Evolutionary conservation across 768 basidiomycete species (phyloP).

Genomic region (Megacollybia marginata): DNA sequence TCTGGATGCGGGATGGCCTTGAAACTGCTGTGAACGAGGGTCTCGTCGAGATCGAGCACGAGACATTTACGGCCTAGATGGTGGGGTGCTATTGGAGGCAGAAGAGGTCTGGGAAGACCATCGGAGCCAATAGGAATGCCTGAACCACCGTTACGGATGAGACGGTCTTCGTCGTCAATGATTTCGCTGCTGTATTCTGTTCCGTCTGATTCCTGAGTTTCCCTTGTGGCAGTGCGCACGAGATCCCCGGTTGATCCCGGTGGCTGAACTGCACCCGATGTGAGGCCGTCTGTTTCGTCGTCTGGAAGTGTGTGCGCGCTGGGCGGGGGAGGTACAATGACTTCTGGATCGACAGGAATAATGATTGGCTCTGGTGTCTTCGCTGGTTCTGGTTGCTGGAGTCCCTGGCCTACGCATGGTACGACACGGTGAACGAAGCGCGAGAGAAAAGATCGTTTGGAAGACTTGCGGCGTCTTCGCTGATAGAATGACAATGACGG

Average conservation of each 20-base stretch:
- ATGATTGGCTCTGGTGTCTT: not conserved
- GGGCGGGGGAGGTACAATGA: constrained; percentile 28
- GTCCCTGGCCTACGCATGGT: constrained; percentile 24
- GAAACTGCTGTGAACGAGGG: constrained; percentile 95
- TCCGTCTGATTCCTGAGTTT: constrained; percentile 31
- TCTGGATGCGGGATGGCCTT: constrained; percentile 71
- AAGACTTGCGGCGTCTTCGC: constrained; percentile 14
- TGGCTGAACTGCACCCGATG: constrained; percentile 84
- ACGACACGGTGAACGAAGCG: constrained; percentile 28
- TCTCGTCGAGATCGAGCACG: constrained; percentile 95
- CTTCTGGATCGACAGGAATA: constrained; percentile 5
- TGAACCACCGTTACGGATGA: constrained; percentile 86
- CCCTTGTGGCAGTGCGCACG: constrained; percentile 28
- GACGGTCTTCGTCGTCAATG: constrained; percentile 64
- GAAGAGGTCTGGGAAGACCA: constrained; percentile 77
- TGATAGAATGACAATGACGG: constrained; percentile 9
- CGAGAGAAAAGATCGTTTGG: constrained; percentile 19
- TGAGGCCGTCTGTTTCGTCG: constrained; percentile 81
- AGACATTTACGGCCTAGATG: constrained; percentile 91
- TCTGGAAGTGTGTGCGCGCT: constrained; percentile 34
- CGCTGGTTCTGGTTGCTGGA: not conserved
- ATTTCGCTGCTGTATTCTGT: constrained; percentile 66
- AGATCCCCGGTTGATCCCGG: constrained; percentile 61
- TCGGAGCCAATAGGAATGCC: constrained; percentile 94
- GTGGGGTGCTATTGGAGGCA: constrained; percentile 75